These are phyloP conservation scores for Rhodotorula diobovata DNA, from an alignment of 768 basidiomycete genomes.

Conservation along the genomic window DNA sequence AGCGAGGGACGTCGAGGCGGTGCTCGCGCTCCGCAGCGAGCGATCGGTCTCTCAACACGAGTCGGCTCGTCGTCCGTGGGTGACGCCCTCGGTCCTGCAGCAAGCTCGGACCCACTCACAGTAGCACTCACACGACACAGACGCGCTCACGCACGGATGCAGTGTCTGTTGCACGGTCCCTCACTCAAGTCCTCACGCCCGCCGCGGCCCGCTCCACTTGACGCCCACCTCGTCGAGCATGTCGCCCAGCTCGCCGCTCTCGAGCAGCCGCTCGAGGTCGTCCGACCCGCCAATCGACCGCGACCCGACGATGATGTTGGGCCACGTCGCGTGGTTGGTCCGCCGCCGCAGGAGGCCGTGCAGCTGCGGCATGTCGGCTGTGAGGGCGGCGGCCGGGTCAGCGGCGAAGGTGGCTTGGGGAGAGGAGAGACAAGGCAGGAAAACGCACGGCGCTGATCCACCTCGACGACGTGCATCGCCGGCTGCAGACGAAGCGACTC, in stretches of 20 bases:
- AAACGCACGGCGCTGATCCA: constrained; percentile 12
- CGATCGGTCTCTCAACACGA: too few relatives aligned
- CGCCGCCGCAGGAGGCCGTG: constrained; percentile 13
- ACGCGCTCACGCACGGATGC: too few relatives aligned
- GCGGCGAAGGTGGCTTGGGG: not conserved
- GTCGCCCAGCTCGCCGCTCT: not conserved
- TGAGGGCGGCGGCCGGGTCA: not conserved
- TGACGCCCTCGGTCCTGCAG: too few relatives aligned
- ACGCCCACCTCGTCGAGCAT: constrained; percentile 23
- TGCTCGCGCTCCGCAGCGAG: not conserved
- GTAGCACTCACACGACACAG: not conserved
- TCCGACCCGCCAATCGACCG: constrained; percentile 25
- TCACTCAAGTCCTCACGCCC: not conserved
- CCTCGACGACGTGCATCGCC: constrained; percentile 18
- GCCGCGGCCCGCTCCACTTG: not conserved
- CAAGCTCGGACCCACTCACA: too few relatives aligned
- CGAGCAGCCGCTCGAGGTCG: constrained; percentile 9
- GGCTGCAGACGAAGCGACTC: not conserved
- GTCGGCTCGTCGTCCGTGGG: too few relatives aligned
- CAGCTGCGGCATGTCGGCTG: constrained; percentile 23
- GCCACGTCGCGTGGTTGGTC: constrained; percentile 19
- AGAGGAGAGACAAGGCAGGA: not conserved
- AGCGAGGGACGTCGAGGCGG: not conserved
- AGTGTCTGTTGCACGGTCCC: not conserved
- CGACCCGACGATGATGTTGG: constrained; percentile 30